phyloP scores from a whole-genome alignment of 768 basidiomycete genomes.

The Boletus eberwhitei region DNA sequence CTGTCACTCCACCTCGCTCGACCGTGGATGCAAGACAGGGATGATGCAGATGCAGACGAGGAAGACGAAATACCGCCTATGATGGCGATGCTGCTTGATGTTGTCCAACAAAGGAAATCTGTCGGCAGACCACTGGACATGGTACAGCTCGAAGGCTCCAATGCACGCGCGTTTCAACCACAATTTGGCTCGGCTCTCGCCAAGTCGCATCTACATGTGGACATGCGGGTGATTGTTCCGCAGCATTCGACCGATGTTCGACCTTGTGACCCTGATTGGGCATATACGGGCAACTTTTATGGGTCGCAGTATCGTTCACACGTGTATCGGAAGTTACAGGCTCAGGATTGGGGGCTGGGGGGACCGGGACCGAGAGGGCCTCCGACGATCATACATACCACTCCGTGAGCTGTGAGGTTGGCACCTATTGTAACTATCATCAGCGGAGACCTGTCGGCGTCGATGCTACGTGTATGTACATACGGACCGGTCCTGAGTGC shows the following conservation, averaged over 20 bases:
- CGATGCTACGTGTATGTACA: conserved; percentile 11
- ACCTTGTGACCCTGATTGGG: conserved; percentile 28
- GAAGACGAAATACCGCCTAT: conserved; percentile 30
- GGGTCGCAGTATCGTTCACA: conserved; percentile 30
- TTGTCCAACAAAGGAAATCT: conserved; percentile 29
- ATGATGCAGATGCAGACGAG: conserved; percentile 31
- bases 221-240: conserved; percentile 16
- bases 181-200: conserved; percentile 20
- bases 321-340: conserved; percentile 29
- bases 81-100: conserved; percentile 32
- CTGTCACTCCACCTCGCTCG: conserved; percentile 27
- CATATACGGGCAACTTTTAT: conserved; percentile 27
- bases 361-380: conserved; percentile 25
- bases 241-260: conserved; percentile 16
- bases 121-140: conserved; percentile 27
- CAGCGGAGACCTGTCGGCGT: background rate
- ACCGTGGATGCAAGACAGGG: conserved; percentile 31
- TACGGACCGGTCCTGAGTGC: background rate
- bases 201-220: conserved; percentile 29
- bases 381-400: conserved; percentile 26
- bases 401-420: conserved; percentile 10
- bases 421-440: conserved; percentile 4
- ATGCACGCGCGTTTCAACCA: conserved; percentile 25
- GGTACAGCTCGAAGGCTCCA: conserved; percentile 27
- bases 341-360: conserved; percentile 25